phyloP scores from a whole-genome alignment of 805 yeast species.

The Yamadazyma paraphyllophila region DNA sequence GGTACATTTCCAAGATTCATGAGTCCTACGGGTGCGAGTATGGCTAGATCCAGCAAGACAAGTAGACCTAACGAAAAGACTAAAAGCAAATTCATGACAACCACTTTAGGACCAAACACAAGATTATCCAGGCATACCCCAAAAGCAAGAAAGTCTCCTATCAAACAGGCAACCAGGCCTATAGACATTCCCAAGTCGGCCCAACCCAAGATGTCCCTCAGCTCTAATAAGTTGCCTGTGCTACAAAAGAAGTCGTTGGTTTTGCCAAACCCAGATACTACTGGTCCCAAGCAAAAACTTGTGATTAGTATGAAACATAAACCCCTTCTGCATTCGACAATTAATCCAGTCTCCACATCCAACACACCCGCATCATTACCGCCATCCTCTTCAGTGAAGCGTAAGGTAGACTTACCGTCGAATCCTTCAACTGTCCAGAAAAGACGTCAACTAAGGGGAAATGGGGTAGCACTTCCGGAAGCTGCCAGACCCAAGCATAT shows the following conservation, averaged over 20 bases:
- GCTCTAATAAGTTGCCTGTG: constrained; percentile 17
- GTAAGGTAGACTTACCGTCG: not conserved
- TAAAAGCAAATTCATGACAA: constrained; percentile 35
- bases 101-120: constrained; percentile 33
- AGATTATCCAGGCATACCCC: constrained; percentile 22
- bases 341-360: too few relatives aligned
- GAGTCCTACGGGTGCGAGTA: constrained; percentile 31
- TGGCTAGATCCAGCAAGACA: constrained; percentile 16
- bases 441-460: constrained; percentile 20
- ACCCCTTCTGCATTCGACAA: too few relatives aligned
- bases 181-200: not conserved
- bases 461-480: constrained; percentile 38
- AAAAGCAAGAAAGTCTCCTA: constrained; percentile 11
- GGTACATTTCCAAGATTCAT: constrained; percentile 18
- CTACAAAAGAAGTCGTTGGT: constrained; percentile 26
- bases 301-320: constrained; percentile 25
- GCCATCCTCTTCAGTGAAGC: not conserved
- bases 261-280: constrained; percentile 17
- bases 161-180: constrained; percentile 1
- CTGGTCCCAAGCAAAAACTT: constrained; percentile 22
- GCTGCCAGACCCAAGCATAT: constrained; percentile 27
- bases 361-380: not conserved
- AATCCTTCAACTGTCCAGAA: constrained; percentile 1
- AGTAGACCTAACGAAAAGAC: constrained; percentile 3
- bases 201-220: constrained; percentile 15